phyloP scores from a whole-genome alignment of 225 moss, liverwort and hornwort genomes.

The Sphagnum tenellum region DNA sequence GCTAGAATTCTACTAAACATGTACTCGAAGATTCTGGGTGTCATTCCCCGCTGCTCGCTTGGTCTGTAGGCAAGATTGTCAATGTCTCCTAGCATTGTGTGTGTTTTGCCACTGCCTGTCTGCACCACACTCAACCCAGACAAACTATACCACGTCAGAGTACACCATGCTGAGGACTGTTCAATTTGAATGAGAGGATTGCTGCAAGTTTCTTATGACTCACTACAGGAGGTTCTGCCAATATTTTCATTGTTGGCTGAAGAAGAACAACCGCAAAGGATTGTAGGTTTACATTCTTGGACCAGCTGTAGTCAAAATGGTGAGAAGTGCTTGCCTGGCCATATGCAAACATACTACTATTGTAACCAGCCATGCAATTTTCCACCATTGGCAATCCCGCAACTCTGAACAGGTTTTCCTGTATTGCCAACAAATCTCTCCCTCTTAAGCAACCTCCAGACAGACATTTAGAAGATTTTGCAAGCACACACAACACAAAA shows the following conservation, averaged over 20 bases:
- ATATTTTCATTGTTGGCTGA: no score
- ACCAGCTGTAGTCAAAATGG: no score
- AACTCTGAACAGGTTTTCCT: constrained; percentile 53
- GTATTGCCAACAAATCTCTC: constrained; percentile 11
- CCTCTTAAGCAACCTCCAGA: not conserved
- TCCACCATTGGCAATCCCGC: constrained; percentile 63
- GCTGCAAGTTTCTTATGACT: not conserved
- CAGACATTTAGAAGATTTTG: not conserved
- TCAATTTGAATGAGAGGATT: not conserved
- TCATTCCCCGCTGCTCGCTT: constrained; percentile 52
- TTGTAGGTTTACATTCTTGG: no score
- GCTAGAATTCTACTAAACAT: constrained; percentile 41
- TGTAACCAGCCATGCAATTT: constrained; percentile 62
- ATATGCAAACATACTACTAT: constrained; percentile 59
- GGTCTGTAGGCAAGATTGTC: constrained; percentile 47
- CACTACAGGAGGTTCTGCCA: not conserved
- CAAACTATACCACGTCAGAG: not conserved
- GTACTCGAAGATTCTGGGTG: constrained; percentile 54
- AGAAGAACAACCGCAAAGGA: no score
- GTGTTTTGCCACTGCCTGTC: constrained; percentile 61
- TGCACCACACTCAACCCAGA: constrained; percentile 1
- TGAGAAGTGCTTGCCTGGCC: constrained; percentile 19
- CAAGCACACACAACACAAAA: not conserved
- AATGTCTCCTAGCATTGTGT: constrained; percentile 61
- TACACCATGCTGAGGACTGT: not conserved